Conservation (phyloP, 495 filamentous ascomycete species). For the Xylaria palmicola region DNA sequence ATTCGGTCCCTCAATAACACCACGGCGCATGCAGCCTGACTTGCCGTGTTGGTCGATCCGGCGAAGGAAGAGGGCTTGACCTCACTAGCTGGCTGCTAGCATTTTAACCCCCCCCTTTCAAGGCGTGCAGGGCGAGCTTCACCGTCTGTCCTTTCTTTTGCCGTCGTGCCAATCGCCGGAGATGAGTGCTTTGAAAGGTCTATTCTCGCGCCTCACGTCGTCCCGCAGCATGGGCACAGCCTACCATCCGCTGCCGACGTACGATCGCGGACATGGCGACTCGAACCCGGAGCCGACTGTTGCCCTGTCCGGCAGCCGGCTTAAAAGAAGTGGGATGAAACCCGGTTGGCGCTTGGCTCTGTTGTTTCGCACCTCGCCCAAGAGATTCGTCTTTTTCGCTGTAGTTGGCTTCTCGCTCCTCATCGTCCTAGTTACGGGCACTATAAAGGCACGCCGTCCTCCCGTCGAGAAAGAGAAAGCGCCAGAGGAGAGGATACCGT, state of each 20-base stretch:
- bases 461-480: slow-evolving; percentile 17
- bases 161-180: too few species aligned
- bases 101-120: too few species aligned
- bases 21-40: background rate
- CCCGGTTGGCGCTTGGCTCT: slow-evolving; percentile 19
- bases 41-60: background rate
- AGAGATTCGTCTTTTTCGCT: slow-evolving; percentile 23
- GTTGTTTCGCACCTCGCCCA: slow-evolving; percentile 26
- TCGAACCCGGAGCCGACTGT: slow-evolving; percentile 21
- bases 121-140: too few species aligned
- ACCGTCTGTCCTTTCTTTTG: too few species aligned
- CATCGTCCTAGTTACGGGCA: slow-evolving; percentile 21
- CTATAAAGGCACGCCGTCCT: slow-evolving; percentile 22
- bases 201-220: slow-evolving; percentile 22
- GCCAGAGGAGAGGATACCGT: slow-evolving; percentile 22
- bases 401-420: slow-evolving; percentile 22
- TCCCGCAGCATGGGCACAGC: slow-evolving; percentile 15
- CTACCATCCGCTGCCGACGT: slow-evolving; percentile 24
- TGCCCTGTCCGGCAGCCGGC: slow-evolving; percentile 19
- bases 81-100: background rate
- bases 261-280: slow-evolving; percentile 24
- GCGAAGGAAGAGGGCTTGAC: background rate
- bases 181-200: slow-evolving; percentile 20
- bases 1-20: background rate
- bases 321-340: slow-evolving; percentile 12